phyloP scores from a whole-genome alignment of 2,329 filamentous ascomycete species.

The Cytospora paraplurivora region DNA sequence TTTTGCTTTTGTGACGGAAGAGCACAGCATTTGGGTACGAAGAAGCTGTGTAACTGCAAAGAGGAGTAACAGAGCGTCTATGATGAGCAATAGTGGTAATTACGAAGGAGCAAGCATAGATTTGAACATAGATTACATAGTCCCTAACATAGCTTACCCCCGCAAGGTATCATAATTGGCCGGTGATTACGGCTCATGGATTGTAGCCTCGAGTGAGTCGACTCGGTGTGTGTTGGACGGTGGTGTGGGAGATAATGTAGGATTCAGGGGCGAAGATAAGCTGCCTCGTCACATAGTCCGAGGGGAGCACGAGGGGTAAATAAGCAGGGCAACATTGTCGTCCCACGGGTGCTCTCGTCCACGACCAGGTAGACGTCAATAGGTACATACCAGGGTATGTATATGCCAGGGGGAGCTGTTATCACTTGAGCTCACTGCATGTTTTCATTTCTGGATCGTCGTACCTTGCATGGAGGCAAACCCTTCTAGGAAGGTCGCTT shows the following conservation, averaged over 20 bases:
- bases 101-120: background rate
- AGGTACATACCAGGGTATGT: too few relatives aligned
- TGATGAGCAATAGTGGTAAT: background rate
- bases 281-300: background rate
- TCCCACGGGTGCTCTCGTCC: too few relatives aligned
- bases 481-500: constrained; percentile 21
- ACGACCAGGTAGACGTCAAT: background rate
- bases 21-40: background rate
- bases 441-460: background rate
- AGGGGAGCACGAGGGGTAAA: background rate
- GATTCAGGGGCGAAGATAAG: background rate
- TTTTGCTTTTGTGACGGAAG: background rate
- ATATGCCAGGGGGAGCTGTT: background rate
- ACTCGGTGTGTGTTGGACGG: background rate
- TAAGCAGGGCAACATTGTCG: background rate
- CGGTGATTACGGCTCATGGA: background rate
- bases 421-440: background rate
- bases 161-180: background rate
- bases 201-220: background rate
- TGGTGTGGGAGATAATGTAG: background rate
- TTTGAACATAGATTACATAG: background rate
- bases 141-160: background rate
- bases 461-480: constrained; percentile 11
- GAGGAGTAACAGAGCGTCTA: background rate
- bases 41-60: background rate